Evolutionary conservation across 768 basidiomycete genomes (phyloP).

Genomic region (Chalciporus piperatus): DNA sequence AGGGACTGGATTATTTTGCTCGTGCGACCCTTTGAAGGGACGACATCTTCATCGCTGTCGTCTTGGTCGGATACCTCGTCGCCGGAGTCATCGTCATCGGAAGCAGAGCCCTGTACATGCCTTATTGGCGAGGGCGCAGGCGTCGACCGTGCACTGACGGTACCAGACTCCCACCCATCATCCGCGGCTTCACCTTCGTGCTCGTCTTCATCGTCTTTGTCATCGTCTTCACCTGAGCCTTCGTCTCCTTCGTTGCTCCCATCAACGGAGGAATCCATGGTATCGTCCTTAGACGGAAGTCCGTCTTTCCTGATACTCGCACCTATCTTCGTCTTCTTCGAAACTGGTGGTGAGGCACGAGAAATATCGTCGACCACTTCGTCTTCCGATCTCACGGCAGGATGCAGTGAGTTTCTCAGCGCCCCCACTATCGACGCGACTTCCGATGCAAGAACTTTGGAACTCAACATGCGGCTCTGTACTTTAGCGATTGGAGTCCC

Average conservation of each 20-base stretch:
- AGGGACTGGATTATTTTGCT: slow-evolving; percentile 21
- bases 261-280: background rate
- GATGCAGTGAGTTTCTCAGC: slow-evolving; percentile 43
- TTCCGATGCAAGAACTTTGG: slow-evolving; percentile 65
- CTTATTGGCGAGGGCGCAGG: slow-evolving; percentile 33
- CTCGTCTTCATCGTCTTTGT: background rate
- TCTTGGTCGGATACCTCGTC: slow-evolving; percentile 33
- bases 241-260: slow-evolving; percentile 26
- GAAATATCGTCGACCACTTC: slow-evolving; percentile 13
- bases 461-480: slow-evolving; percentile 71
- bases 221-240: slow-evolving; percentile 3
- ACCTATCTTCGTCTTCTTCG: slow-evolving; percentile 11
- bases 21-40: slow-evolving; percentile 11
- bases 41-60: slow-evolving; percentile 18
- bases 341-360: slow-evolving; percentile 5
- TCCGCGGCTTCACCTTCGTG: slow-evolving; percentile 3
- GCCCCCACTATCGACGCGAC: slow-evolving; percentile 50
- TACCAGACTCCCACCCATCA: slow-evolving; percentile 44
- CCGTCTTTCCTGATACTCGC: background rate
- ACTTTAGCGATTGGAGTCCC: slow-evolving; percentile 55
- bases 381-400: slow-evolving; percentile 16
- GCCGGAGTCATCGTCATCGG: slow-evolving; percentile 24
- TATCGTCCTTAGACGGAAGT: slow-evolving; percentile 1
- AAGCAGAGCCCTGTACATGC: slow-evolving; percentile 27
- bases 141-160: slow-evolving; percentile 29